Conservation (phyloP, 305 asterid species). For the Fraxinus nigra region DNA sequence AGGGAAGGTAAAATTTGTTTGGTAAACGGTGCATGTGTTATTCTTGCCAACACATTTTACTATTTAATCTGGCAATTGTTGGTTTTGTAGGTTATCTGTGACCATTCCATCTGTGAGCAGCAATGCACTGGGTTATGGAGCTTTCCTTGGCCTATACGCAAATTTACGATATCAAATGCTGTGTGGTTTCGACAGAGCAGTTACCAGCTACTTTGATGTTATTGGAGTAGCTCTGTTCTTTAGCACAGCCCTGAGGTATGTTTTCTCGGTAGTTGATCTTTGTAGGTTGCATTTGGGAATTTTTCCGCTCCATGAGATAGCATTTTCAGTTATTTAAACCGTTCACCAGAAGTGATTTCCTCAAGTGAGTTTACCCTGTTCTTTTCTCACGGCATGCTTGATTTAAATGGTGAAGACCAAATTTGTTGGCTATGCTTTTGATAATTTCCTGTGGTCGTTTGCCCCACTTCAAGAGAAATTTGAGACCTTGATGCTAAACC, state of each 20-base stretch:
- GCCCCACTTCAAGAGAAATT: neutral
- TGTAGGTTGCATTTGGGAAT: neutral
- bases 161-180: constrained; percentile 89
- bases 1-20: constrained; percentile 63
- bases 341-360: neutral
- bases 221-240: constrained; percentile 82
- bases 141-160: constrained; percentile 93
- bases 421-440: neutral
- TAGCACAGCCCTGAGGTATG: constrained; percentile 85
- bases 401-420: neutral
- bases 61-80: constrained; percentile 1
- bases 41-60: neutral
- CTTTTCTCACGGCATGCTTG: neutral
- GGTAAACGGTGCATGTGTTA: neutral
- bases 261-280: constrained; percentile 3
- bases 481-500: neutral
- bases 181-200: constrained; percentile 80
- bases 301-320: neutral
- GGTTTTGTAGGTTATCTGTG: constrained; percentile 68
- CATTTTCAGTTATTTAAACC: constrained; percentile 1
- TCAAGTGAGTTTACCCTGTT: neutral
- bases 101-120: constrained; percentile 79
- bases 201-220: constrained; percentile 77
- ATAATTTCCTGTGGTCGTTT: neutral
- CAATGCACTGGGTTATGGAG: constrained; percentile 96